Percentiles rank a stretch among this genome's conserved stretches.
Conservation (phyloP, 306 rosid genomes). For the Quercus ilex region DNA sequence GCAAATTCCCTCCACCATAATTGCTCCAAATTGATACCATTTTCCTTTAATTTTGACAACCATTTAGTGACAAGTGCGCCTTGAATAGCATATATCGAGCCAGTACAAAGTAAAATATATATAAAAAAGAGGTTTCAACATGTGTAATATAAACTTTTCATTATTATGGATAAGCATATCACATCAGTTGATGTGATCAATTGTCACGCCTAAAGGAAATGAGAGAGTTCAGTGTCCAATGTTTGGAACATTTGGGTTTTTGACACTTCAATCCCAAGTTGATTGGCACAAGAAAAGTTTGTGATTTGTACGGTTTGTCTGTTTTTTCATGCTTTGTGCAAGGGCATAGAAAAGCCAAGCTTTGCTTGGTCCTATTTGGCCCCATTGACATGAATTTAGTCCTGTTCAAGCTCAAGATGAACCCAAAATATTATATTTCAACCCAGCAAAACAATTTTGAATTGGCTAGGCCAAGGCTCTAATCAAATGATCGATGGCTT, state of each 20-base stretch:
- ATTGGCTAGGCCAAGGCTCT: neutral
- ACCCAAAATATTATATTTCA: neutral
- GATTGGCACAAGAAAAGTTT: conserved; percentile 8
- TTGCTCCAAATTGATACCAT: conserved; percentile 19
- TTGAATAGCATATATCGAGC: conserved; percentile 9
- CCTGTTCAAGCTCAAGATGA: neutral
- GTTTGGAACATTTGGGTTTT: neutral
- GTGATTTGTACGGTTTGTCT: conserved; percentile 22
- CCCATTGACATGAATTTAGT: neutral
- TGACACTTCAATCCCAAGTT: neutral
- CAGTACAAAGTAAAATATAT: neutral
- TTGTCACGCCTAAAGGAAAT: conserved; percentile 15
- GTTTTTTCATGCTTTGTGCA: neutral
- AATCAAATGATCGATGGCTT: neutral
- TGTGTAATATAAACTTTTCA: conserved; percentile 15
- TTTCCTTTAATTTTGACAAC: neutral
- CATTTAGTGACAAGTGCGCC: conserved; percentile 17
- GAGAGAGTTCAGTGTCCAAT: neutral
- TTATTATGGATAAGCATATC: conserved; percentile 15
- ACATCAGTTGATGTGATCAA: conserved; percentile 4
- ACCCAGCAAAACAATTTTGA: neutral
- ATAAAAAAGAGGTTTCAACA: neutral
- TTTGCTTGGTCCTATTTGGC: neutral
- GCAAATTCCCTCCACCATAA: conserved; percentile 20
- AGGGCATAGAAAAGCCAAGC: neutral